Conservation (phyloP, 352 stramenopile species). For the Pythium rhizo-oryzae region DNA sequence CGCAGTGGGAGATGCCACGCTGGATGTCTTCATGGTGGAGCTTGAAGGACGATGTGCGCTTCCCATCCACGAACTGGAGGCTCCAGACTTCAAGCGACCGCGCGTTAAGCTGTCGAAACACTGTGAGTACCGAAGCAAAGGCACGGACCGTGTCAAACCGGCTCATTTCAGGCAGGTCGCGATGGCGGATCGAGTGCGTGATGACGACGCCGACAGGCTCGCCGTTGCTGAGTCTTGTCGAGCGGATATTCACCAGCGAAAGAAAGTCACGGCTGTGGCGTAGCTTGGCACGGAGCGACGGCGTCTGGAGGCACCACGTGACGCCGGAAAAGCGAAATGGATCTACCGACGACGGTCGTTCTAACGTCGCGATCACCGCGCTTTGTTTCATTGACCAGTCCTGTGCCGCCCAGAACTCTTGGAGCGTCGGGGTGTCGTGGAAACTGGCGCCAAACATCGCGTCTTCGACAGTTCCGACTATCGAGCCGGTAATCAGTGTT, state of each 20-base stretch:
- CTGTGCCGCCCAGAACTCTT: constrained; percentile 34
- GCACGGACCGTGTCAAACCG: constrained; percentile 40
- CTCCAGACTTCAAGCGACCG: constrained; percentile 47
- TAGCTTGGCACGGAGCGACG: neutral
- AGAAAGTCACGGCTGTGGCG: constrained; percentile 18
- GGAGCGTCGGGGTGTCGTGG: constrained; percentile 44
- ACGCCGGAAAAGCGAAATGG: constrained; percentile 41
- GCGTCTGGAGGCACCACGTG: constrained; percentile 25
- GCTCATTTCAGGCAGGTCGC: constrained; percentile 41
- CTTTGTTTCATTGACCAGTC: constrained; percentile 34
- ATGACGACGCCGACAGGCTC: constrained; percentile 54
- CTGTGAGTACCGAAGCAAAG: constrained; percentile 31
- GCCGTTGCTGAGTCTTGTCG: constrained; percentile 21
- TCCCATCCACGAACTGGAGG: constrained; percentile 34
- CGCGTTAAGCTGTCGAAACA: constrained; percentile 49
- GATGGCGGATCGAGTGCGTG: constrained; percentile 56
- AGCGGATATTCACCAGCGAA: constrained; percentile 15
- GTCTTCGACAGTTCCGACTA: constrained; percentile 52
- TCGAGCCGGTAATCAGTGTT: constrained; percentile 33
- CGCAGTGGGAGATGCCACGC: constrained; percentile 16
- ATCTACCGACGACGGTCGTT: constrained; percentile 27
- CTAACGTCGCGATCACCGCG: constrained; percentile 36
- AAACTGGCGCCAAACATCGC: constrained; percentile 51
- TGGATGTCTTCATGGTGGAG: constrained; percentile 30
- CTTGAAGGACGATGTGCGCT: neutral